A percentile compares a stretch with the other conserved stretches of the same genome.
phyloP scores from a whole-genome alignment of 2,329 filamentous ascomycete species.

The Trichophyton equinum region DNA sequence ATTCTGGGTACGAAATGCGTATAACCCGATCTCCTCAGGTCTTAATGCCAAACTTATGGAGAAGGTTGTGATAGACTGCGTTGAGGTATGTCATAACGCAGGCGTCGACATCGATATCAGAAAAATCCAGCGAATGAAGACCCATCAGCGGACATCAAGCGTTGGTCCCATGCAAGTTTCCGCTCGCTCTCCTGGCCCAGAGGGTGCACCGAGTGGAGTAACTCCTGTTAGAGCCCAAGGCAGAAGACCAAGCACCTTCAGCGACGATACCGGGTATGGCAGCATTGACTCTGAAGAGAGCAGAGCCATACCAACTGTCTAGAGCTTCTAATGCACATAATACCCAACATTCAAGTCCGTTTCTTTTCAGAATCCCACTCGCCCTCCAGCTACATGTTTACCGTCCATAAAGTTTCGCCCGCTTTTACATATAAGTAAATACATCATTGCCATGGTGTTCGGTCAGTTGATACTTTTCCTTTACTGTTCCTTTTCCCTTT shows the following conservation, averaged over 20 bases:
- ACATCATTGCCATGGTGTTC: not conserved
- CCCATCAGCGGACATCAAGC: conserved; percentile 12
- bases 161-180: not conserved
- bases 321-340: not conserved
- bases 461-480: not conserved
- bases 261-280: conserved; percentile 31
- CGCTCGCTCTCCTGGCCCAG: conserved; percentile 11
- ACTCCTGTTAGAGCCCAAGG: not conserved
- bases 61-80: conserved; percentile 29
- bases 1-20: conserved; percentile 34
- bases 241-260: conserved; percentile 22
- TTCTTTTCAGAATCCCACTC: not conserved
- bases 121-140: conserved; percentile 17
- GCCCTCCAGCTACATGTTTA: not conserved
- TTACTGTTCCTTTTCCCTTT: not conserved
- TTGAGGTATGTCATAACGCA: conserved; percentile 23
- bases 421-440: not conserved
- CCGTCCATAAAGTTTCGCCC: too few species aligned
- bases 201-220: not conserved
- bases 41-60: conserved; percentile 27
- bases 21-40: conserved; percentile 33
- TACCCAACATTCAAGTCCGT: not conserved
- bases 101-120: conserved; percentile 25
- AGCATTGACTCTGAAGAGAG: conserved; percentile 17
- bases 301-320: not conserved